Evolutionary conservation across 768 basidiomycete genomes (phyloP), one percentile per base, ranked within the genome.

Genomic region (Collybia sordida): DNA sequence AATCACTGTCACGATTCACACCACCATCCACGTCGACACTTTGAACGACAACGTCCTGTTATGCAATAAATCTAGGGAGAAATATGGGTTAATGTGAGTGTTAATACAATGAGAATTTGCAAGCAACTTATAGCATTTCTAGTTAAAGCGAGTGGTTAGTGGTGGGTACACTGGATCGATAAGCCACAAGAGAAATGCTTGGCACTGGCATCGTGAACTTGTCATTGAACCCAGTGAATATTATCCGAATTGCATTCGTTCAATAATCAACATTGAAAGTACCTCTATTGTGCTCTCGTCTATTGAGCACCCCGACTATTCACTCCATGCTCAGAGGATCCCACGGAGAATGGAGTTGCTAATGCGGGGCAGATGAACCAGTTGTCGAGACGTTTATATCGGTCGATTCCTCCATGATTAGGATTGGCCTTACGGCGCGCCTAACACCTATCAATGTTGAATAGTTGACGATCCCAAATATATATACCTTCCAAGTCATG

Each of bases 391-490:
- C 77, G 78, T 78, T 79, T 72, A 79, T 78, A 81, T 83, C 81
- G 80, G 81, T 66, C 63, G 70, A 55, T 67, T 73, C 66, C 61
- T 69, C 58, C 49, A 19, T 54, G 51, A 55, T 70, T 63, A 60
- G 65, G 57, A 60, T 64, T 58, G 75, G 72, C 81, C 81, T 81
- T 84, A 85, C 82, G 81, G 83, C 80, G 71, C 80, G 79, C 67
- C 78, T 71, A 46, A 85, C 73, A 83, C 63, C 6, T 15, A 38
- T n/a, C 4, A 23, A 17, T 27, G n/a, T n/a, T n/a, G n/a, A n/a
- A n/a, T n/a, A n/a, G n/a, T n/a, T n/a, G n/a, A n/a, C n/a, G n/a
- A n/a, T n/a, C n/a, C n/a, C n/a, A n/a, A n/a, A n/a, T n/a, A n/a
- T n/a, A n/a, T n/a, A n/a, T n/a, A n/a, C n/a, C n/a, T n/a, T n/a